A percentile compares a stretch with the other conserved stretches of the same genome.
These are phyloP conservation scores for Arthroderma uncinatum DNA, from an alignment of 2,329 filamentous ascomycete genomes.

Conservation along the genomic window DNA sequence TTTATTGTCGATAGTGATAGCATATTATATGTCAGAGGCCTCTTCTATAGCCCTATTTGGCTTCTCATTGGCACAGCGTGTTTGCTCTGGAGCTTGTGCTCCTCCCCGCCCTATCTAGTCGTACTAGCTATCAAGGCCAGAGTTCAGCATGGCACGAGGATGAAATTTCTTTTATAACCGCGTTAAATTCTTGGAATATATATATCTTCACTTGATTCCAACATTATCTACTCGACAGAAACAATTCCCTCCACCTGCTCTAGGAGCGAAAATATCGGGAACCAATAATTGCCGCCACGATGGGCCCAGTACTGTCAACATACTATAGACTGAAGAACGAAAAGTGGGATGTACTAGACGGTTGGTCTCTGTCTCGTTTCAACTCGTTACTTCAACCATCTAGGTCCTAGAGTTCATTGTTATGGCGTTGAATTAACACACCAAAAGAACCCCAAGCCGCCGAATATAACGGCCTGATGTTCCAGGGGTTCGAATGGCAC, in stretches of 20 bases:
- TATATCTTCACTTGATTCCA: background rate
- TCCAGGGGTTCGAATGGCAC: conserved; percentile 66
- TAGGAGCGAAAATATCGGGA: background rate
- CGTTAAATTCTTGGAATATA: background rate
- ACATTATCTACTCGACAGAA: too few species aligned
- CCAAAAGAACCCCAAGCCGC: background rate
- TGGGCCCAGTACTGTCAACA: background rate
- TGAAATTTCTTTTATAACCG: background rate
- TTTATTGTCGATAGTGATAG: background rate
- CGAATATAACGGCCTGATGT: conserved; percentile 32
- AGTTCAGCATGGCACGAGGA: background rate
- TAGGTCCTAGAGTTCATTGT: background rate
- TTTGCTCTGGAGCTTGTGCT: background rate
- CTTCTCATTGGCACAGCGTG: background rate
- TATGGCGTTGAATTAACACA: background rate
- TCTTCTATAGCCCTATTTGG: too few species aligned
- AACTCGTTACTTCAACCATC: background rate
- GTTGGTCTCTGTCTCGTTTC: background rate
- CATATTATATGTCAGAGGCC: background rate
- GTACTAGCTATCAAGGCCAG: background rate
- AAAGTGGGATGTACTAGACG: background rate
- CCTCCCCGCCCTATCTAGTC: background rate
- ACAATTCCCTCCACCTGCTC: background rate
- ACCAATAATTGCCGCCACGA: background rate
- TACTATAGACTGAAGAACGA: background rate